Conservation (phyloP, 371 early-diverging fungal genomes). For the Globomyces sp. region DNA sequence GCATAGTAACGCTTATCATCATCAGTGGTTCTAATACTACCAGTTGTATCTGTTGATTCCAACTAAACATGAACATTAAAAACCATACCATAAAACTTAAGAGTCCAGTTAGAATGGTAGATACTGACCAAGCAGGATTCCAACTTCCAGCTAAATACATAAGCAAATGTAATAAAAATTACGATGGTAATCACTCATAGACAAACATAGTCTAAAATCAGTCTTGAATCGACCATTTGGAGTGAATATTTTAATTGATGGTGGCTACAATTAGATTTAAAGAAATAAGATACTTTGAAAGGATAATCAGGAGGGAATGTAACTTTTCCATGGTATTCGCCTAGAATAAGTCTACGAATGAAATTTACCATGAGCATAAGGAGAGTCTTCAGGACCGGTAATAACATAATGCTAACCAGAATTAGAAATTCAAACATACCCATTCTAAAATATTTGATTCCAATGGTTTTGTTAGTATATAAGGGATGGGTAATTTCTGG, state of each 20-base stretch:
- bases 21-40: conserved; percentile 77
- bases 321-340: conserved; percentile 93
- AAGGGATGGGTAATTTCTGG: conserved; percentile 55
- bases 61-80: conserved; percentile 28
- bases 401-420: conserved; percentile 76
- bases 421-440: conserved; percentile 21
- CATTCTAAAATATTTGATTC: conserved; percentile 95
- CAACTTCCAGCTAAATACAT: conserved; percentile 58
- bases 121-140: conserved; percentile 97
- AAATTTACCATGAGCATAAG: conserved; percentile 57
- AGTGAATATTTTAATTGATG: conserved; percentile 92
- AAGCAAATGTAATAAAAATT: no score
- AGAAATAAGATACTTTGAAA: conserved; percentile 55
- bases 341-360: conserved; percentile 28
- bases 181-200: conserved; percentile 64
- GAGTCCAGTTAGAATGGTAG: conserved; percentile 92
- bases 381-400: conserved; percentile 90
- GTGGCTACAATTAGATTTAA: conserved; percentile 53
- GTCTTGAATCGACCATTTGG: conserved; percentile 91
- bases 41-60: conserved; percentile 88
- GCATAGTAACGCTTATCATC: conserved; percentile 78
- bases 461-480: conserved; percentile 84
- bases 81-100: conserved; percentile 88
- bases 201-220: conserved; percentile 86
- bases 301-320: conserved; percentile 96